Conservation (phyloP, 140 eudicot genomes). For the Ambrosia hybrid region DNA sequence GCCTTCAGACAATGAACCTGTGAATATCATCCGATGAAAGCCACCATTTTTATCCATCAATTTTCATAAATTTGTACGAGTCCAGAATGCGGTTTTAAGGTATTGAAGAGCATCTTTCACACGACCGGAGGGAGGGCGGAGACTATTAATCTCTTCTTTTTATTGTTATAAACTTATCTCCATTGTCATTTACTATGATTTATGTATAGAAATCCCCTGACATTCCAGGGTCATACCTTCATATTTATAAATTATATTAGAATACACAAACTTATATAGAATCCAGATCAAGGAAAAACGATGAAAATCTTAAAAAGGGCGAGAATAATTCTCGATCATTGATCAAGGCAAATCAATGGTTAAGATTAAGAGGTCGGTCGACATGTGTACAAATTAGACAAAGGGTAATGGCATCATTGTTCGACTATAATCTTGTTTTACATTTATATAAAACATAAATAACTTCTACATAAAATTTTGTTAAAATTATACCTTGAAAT, state of each 20-base stretch:
- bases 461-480: no score
- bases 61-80: not conserved
- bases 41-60: constrained; percentile 15
- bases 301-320: not conserved
- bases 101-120: constrained; percentile 16
- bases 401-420: no score
- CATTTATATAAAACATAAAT: no score
- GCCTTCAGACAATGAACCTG: constrained; percentile 44
- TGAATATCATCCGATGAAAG: constrained; percentile 38
- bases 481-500: no score
- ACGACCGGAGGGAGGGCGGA: constrained; percentile 7
- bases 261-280: constrained; percentile 19
- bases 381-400: no score
- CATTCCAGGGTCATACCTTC: constrained; percentile 50
- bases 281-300: not conserved
- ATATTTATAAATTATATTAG: constrained; percentile 24
- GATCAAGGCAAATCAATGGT: no score
- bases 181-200: constrained; percentile 34
- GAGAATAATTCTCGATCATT: not conserved
- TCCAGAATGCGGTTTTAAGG: constrained; percentile 11
- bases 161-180: constrained; percentile 7
- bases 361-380: no score
- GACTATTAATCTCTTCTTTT: constrained; percentile 16
- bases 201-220: constrained; percentile 74
- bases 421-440: no score